Percentiles rank a stretch among this genome's conserved stretches.
These are phyloP conservation scores for Isoetes taiwanensis DNA, from an alignment of 75 land plant genomes.

Conservation along the genomic window DNA sequence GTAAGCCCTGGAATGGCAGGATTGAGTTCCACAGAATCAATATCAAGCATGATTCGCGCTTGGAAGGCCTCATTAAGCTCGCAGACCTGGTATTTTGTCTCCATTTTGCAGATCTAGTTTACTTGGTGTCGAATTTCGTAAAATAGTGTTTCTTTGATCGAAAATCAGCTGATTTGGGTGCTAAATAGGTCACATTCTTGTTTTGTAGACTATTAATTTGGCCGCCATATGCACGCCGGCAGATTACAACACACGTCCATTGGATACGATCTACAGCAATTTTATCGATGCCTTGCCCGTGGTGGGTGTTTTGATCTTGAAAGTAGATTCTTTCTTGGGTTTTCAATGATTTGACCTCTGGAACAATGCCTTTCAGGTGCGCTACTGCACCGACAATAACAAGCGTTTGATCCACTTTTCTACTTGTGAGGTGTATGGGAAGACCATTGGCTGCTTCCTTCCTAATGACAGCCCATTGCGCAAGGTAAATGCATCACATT, in stretches of 20 bases:
- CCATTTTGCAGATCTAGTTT: neutral
- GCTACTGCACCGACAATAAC: constrained; percentile 61
- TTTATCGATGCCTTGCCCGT: constrained; percentile 95
- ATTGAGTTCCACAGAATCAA: constrained; percentile 87
- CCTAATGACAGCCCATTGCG: constrained; percentile 69
- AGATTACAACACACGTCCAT: constrained; percentile 81
- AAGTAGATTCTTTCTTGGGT: neutral
- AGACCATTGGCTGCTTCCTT: constrained; percentile 89
- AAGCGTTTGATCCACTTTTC: constrained; percentile 96
- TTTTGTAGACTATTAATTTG: constrained; percentile 74
- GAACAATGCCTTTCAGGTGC: too few species aligned
- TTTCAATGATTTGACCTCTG: too few species aligned
- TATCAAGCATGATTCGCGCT: constrained; percentile 84
- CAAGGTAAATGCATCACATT: constrained; percentile 29
- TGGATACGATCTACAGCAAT: constrained; percentile 94
- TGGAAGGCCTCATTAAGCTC: constrained; percentile 88
- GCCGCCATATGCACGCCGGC: constrained; percentile 98
- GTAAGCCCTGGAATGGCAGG: constrained; percentile 46
- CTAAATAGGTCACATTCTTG: too few species aligned
- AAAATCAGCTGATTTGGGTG: neutral
- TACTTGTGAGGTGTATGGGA: constrained; percentile 94
- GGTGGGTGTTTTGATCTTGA: constrained; percentile 25
- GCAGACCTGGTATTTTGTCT: constrained; percentile 55
- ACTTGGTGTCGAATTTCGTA: neutral
- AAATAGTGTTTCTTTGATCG: neutral